Evolutionary conservation across 768 basidiomycete species (phyloP).

Genomic region (Kwoniella botswanensis): DNA sequence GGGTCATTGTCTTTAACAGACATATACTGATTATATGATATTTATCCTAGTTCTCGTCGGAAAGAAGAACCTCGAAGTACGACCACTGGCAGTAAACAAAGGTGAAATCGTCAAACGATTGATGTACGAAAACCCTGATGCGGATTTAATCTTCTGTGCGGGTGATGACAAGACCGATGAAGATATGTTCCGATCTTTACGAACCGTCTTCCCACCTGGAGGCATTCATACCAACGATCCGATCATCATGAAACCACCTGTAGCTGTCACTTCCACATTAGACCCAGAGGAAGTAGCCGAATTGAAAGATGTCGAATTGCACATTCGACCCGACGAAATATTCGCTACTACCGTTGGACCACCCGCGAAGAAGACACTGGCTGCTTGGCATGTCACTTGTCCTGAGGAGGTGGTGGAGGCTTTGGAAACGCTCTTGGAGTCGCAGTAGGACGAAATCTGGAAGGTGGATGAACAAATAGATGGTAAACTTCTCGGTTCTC

Average conservation of each 20-base stretch:
- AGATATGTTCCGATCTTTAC: conserved; percentile 96
- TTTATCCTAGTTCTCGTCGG: conserved; percentile 77
- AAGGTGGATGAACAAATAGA: not conserved
- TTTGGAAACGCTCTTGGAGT: conserved; percentile 60
- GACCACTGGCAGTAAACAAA: conserved; percentile 95
- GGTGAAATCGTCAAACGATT: conserved; percentile 97
- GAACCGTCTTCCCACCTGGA: conserved; percentile 64
- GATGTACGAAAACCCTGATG: conserved; percentile 87
- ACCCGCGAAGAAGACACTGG: conserved; percentile 80
- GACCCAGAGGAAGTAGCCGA: conserved; percentile 55
- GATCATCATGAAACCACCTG: conserved; percentile 62
- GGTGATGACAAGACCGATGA: conserved; percentile 99
- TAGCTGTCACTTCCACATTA: conserved; percentile 61
- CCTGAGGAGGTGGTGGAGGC: conserved; percentile 84
- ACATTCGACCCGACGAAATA: conserved; percentile 70
- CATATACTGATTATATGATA: no score
- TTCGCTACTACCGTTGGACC: conserved; percentile 96
- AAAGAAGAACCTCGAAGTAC: conserved; percentile 98
- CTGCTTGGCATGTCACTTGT: conserved; percentile 88
- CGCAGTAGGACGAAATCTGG: not conserved
- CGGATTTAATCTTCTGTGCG: conserved; percentile 95
- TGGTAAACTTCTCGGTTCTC: not conserved
- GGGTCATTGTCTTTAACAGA: no score
- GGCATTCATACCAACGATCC: conserved; percentile 51
- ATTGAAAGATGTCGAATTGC: conserved; percentile 65